Evolutionary conservation across 2,329 filamentous ascomycete genomes (phyloP).

Genomic region (Tolypocladium guangdongense): DNA sequence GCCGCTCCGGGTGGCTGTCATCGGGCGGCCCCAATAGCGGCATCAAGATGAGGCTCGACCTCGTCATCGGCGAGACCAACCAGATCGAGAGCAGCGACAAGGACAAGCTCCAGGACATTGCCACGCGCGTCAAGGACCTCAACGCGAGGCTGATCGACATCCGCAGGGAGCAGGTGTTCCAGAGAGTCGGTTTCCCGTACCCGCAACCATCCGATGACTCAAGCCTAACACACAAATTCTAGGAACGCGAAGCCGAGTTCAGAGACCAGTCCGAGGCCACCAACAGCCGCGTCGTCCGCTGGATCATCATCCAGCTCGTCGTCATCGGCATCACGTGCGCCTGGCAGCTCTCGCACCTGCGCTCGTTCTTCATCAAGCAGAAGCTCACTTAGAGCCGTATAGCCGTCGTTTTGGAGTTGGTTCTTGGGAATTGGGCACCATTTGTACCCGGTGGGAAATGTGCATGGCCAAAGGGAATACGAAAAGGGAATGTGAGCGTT

Average conservation of each 20-base stretch:
- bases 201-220: no score
- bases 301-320: slow-evolving; percentile 83
- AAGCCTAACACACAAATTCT: not conserved
- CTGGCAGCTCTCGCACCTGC: slow-evolving; percentile 92
- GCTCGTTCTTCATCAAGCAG: slow-evolving; percentile 99
- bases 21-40: slow-evolving; percentile 55
- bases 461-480: not conserved
- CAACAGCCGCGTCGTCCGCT: slow-evolving; percentile 83
- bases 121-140: slow-evolving; percentile 78
- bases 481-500: not conserved
- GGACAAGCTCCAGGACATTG: slow-evolving; percentile 82
- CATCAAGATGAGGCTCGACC: slow-evolving; percentile 75
- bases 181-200: slow-evolving; percentile 51
- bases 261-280: slow-evolving; percentile 93
- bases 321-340: slow-evolving; percentile 81
- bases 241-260: slow-evolving; percentile 98
- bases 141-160: slow-evolving; percentile 83
- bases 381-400: slow-evolving; percentile 66
- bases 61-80: slow-evolving; percentile 90
- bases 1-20: slow-evolving; percentile 61
- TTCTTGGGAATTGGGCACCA: slow-evolving; percentile 1
- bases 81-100: slow-evolving; percentile 92
- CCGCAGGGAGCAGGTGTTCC: slow-evolving; percentile 89
- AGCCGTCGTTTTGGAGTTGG: slow-evolving; percentile 1
- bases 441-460: not conserved